Evolutionary conservation across 2,329 filamentous ascomycete species (phyloP), one percentile per base, ranked within the genome.

Genomic region (Thelonectria blattea): DNA sequence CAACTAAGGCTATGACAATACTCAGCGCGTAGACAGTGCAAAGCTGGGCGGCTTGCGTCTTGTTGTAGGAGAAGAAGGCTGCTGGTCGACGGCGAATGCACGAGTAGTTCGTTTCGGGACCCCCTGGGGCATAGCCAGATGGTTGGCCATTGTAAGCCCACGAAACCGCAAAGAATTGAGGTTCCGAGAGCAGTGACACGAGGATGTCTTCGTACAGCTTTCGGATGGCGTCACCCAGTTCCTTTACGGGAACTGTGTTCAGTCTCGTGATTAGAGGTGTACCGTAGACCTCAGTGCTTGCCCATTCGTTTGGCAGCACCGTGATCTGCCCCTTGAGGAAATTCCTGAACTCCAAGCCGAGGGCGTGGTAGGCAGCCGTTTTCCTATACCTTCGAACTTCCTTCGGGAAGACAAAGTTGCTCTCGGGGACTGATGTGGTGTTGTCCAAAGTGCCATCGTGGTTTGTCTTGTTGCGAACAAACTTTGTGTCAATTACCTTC

Each of bases 161-260:
- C 0, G 58, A 65, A 0, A 65, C 56, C 1, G 18, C 48, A 0
- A 0, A 0, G 2, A 65, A 24, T 0, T 9, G 2, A 0, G 53
- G 60, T 0, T 58, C 5, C 0, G 32, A 34, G 0, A 67, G 27
- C 0, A 65, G 1, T 0, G 58, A 64, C 0, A 67, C 9, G 1
- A 64, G 10, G 0, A 59, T 54, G 0, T 62, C 52, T 3, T 67
- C 58, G 4, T 60, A 64, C 1, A 62, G 0, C 0, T 1, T 56
- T 0, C 3, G 5, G 2, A 58, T 10, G 0, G 10, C 5, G 1
- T 9, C 2, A 0, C 1, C 1, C 5, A 57, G 3, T 1, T 60
- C 15, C 18, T 46, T 30, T 3, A 45, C 1, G 0, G 47, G 45
- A 1, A 61, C 22, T 2, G 34, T 43, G 5, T 48, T 47, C 4